Percentiles rank a stretch among this genome's conserved stretches.
phyloP scores from a whole-genome alignment of 1,139 yeast species.

The Blastobotrys malaysiensis region DNA sequence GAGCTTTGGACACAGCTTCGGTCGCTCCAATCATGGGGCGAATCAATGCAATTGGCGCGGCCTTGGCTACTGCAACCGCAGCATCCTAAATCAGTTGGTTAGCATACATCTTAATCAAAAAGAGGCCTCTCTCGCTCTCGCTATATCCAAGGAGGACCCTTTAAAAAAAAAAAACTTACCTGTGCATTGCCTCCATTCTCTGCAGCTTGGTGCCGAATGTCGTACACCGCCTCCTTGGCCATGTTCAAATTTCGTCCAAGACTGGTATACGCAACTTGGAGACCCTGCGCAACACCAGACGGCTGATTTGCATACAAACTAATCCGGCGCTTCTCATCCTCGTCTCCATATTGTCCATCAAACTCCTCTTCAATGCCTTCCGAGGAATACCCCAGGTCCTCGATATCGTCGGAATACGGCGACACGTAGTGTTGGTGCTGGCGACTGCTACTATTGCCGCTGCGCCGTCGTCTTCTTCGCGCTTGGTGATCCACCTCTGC shows the following conservation, averaged over 20 bases:
- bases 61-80: slow-evolving; percentile 60
- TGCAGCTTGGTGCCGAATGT: slow-evolving; percentile 55
- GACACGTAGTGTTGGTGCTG: slow-evolving; percentile 20
- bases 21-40: slow-evolving; percentile 92
- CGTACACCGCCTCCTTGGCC: slow-evolving; percentile 59
- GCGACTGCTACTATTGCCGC: slow-evolving; percentile 9
- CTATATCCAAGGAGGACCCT: no score
- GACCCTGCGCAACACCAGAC: slow-evolving; percentile 59
- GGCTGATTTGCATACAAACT: slow-evolving; percentile 90
- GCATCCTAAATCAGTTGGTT: slow-evolving; percentile 40
- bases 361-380: slow-evolving; percentile 32
- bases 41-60: slow-evolving; percentile 73
- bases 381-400: slow-evolving; percentile 27
- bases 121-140: no score
- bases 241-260: slow-evolving; percentile 62
- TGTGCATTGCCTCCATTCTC: slow-evolving; percentile 45
- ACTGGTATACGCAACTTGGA: slow-evolving; percentile 65
- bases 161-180: slow-evolving; percentile 32
- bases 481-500: slow-evolving; percentile 2
- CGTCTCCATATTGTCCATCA: slow-evolving; percentile 24
- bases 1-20: slow-evolving; percentile 76
- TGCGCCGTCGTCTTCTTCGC: slow-evolving; percentile 9
- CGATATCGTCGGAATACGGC: slow-evolving; percentile 29
- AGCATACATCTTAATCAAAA: background rate
- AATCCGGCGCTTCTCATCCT: slow-evolving; percentile 37